These are phyloP conservation scores for Rosa chinensis DNA, from an alignment of 306 rosid genomes.

Conservation along the genomic window DNA sequence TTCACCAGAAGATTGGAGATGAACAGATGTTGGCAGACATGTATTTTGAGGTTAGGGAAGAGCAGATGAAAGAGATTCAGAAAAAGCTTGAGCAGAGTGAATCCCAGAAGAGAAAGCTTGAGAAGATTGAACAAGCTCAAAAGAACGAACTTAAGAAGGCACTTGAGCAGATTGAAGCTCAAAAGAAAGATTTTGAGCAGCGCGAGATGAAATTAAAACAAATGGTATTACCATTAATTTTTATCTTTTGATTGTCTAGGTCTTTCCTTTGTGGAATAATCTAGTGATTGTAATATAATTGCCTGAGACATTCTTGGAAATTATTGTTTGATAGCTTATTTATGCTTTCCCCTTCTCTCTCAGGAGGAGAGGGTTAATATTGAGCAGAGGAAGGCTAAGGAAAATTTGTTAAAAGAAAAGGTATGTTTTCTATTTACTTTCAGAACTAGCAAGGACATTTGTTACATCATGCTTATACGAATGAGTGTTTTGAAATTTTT, in stretches of 20 bases:
- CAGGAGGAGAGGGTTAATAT: slow-evolving; percentile 46
- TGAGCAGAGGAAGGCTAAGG: slow-evolving; percentile 57
- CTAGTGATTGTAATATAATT: not conserved
- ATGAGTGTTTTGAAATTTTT: not conserved
- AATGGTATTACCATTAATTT: slow-evolving; percentile 32
- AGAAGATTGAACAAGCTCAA: slow-evolving; percentile 2
- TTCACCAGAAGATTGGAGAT: not conserved
- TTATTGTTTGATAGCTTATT: not conserved
- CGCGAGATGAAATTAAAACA: slow-evolving; percentile 22
- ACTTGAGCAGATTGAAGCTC: not conserved
- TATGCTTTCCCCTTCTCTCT: not conserved
- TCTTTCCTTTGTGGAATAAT: not conserved
- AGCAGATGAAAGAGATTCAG: not conserved
- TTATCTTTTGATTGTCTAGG: not conserved
- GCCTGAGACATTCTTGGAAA: not conserved
- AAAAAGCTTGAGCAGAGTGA: not conserved
- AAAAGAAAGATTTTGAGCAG: not conserved
- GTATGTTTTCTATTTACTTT: slow-evolving; percentile 20
- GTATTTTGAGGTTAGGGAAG: slow-evolving; percentile 28
- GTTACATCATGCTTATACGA: not conserved
- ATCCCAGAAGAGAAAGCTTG: slow-evolving; percentile 18
- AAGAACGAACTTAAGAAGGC: not conserved
- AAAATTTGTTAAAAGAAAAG: slow-evolving; percentile 48
- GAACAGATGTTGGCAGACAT: too few relatives aligned
- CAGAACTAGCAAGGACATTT: not conserved